Conservation (phyloP, 192 early-diverging fungal genomes). For the Backusella luteola region DNA sequence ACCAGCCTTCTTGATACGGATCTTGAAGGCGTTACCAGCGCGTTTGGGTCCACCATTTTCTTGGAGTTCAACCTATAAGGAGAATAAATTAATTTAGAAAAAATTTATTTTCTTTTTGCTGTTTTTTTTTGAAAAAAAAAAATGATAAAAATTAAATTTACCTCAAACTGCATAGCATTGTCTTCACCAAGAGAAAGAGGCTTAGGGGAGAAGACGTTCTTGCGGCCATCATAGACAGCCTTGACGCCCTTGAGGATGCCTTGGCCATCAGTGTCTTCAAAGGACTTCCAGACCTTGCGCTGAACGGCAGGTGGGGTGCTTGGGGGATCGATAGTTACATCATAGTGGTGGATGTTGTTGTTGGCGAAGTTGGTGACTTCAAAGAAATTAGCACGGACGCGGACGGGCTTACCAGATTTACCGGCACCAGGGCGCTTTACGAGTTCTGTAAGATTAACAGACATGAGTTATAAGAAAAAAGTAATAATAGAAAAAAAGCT, state of each 20-base stretch:
- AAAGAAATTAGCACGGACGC: conserved; percentile 75
- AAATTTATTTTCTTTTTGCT: background rate
- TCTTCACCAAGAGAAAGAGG: conserved; percentile 53
- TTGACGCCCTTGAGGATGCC: conserved; percentile 56
- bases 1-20: conserved; percentile 64
- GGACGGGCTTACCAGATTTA: conserved; percentile 37
- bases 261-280: conserved; percentile 50
- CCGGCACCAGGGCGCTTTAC: conserved; percentile 47
- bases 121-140: conserved; percentile 23
- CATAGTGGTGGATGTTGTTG: conserved; percentile 83
- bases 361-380: conserved; percentile 65
- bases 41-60: conserved; percentile 39
- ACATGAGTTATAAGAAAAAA: background rate
- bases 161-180: conserved; percentile 60
- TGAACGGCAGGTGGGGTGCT: conserved; percentile 66
- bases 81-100: background rate
- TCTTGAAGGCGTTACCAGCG: conserved; percentile 56
- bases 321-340: conserved; percentile 71
- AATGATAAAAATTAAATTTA: conserved; percentile 51
- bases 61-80: conserved; percentile 40
- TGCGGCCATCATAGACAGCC: conserved; percentile 83
- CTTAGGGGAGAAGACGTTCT: conserved; percentile 69
- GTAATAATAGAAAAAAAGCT: background rate
- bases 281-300: conserved; percentile 65
- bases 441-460: conserved; percentile 42